Base-by-base conservation (phyloP, 2,329 filamentous ascomycete species). In the Hyphodiscus sp. region DNA sequence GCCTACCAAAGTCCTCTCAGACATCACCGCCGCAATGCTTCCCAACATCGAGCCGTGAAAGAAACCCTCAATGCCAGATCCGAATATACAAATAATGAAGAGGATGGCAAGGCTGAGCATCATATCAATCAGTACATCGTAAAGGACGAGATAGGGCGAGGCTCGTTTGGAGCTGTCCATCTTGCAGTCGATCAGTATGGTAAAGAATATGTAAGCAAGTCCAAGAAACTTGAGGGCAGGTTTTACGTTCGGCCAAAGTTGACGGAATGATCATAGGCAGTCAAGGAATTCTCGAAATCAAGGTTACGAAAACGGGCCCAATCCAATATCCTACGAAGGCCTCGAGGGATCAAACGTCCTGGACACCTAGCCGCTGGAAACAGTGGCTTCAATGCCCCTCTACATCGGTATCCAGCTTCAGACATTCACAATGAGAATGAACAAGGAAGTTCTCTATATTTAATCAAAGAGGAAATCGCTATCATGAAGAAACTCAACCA, bases 401-500 rank as follows among this genome's bases (percentile, higher is more conserved):
- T 68, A 30, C 65, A 86, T 68, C 76, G 82, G 38, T 77, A 80
- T 63, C 78, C 80, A 10, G 75, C 76, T 8, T 72, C 71, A 7
- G 76, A 81, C 44, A 71, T 76, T 47, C 70, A 73, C 20, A 74
- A 79, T 56, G 73, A 76, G 45, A 78, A 79, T 44, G 85, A 87
- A 67, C 86, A 85, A 61, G 75, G 76, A 23, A 82, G 85, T 64
- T 82, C 92, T 0, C 76, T 97, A 13, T 88, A 88, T 65, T 75
- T 97, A 55, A 97, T 99, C 69, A 87, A 91, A 57, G 89, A 96
- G 69, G 94, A 99, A 71, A 94, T 97, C 64, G 94, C 94, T 54
- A 95, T 97, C 67, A 97, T 99, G 91, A 99, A 97, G 76, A 97
- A 97, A 73, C 79, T 97, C 46, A 85, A 96, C 66, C 94, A 99